Percentiles rank a stretch among this genome's conserved stretches.
These are phyloP conservation scores for Geranium brycei DNA, from an alignment of 345 rosid genomes.

Conservation along the genomic window DNA sequence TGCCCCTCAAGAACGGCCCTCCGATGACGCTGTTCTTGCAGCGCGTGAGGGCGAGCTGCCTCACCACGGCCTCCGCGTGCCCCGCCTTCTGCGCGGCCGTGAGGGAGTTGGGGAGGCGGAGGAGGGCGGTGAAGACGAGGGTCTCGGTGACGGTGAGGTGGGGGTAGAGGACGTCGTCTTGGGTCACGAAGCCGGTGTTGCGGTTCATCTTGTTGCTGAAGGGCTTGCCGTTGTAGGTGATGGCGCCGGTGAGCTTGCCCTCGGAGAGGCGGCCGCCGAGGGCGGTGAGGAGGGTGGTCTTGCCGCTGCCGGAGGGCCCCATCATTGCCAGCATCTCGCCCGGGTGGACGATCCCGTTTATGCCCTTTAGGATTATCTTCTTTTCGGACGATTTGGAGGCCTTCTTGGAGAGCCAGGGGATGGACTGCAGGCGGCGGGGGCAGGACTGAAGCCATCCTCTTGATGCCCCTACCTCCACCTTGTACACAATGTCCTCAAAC, in stretches of 20 bases:
- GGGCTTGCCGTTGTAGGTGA: conserved; percentile 30
- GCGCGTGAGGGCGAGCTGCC: conserved; percentile 28
- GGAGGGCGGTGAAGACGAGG: conserved; percentile 39
- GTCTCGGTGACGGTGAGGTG: conserved; percentile 49
- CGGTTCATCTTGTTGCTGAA: conserved; percentile 29
- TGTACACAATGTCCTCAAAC: neutral
- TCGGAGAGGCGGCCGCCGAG: conserved; percentile 26
- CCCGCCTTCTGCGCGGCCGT: conserved; percentile 23
- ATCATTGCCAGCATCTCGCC: conserved; percentile 39
- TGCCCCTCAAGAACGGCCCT: conserved; percentile 25
- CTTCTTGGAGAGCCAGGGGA: neutral
- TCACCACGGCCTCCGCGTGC: conserved; percentile 35
- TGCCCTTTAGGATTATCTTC: neutral
- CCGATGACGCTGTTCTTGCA: conserved; percentile 37
- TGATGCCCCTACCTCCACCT: neutral
- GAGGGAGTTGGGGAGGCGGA: conserved; percentile 25
- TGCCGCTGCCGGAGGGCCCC: conserved; percentile 62
- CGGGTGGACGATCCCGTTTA: conserved; percentile 30
- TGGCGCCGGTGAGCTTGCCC: conserved; percentile 21
- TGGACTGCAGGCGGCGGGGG: too few relatives aligned
- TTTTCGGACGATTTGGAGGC: neutral
- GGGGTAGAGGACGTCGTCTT: conserved; percentile 34
- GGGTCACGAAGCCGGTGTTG: conserved; percentile 41
- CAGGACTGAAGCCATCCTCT: neutral
- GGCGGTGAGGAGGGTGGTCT: conserved; percentile 41